Conservation (phyloP, 306 rosid species). For the Inga leiocalycina region DNA sequence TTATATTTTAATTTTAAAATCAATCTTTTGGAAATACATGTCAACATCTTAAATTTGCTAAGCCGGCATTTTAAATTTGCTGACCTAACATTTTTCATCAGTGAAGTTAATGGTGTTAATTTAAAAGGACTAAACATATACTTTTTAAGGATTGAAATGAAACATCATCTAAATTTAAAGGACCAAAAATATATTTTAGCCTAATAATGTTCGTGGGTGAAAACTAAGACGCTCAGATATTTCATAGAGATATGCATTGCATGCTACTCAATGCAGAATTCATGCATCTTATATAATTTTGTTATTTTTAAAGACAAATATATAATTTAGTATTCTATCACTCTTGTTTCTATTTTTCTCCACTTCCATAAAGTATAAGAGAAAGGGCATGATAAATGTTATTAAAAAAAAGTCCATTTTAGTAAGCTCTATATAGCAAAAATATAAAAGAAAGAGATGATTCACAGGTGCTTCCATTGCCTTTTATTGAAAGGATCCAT, state of each 20-base stretch:
- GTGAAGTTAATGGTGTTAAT: too few relatives aligned
- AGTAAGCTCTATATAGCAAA: neutral
- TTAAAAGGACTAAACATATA: too few relatives aligned
- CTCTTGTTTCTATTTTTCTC: too few relatives aligned
- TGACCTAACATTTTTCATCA: too few relatives aligned
- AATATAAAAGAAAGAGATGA: neutral
- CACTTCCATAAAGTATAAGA: too few relatives aligned
- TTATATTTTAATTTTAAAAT: too few relatives aligned
- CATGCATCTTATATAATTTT: neutral
- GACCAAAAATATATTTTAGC: too few relatives aligned
- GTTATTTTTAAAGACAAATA: neutral
- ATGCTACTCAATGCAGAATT: neutral
- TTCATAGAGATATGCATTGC: neutral
- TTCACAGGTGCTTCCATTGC: neutral
- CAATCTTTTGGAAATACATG: too few relatives aligned
- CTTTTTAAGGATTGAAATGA: too few relatives aligned
- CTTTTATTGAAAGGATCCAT: constrained; percentile 29
- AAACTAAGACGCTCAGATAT: neutral
- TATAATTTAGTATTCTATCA: neutral
- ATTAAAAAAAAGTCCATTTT: neutral
- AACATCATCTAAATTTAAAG: too few relatives aligned
- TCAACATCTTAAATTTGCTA: too few relatives aligned
- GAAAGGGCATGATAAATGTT: neutral
- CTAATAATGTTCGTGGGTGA: neutral
- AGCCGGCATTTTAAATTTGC: too few relatives aligned